Conservation (phyloP, 2,329 filamentous ascomycete species). For the Venturiaceae sp. region DNA sequence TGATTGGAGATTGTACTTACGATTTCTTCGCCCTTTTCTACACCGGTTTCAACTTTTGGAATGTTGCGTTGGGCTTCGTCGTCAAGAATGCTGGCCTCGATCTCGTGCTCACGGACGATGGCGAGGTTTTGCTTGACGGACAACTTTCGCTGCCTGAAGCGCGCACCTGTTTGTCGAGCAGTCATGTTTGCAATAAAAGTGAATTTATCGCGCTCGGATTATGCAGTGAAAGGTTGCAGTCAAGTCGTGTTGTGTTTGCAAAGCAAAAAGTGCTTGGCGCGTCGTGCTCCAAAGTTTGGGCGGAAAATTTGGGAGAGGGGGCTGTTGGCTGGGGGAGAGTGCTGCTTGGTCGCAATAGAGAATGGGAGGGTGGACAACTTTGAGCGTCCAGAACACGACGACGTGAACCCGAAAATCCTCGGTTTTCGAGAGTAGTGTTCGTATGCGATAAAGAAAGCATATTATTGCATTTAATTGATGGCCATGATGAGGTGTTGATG, state of each 20-base stretch:
- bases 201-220: background rate
- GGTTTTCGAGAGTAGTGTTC: background rate
- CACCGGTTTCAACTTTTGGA: conserved; percentile 84
- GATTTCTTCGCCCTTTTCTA: conserved; percentile 95
- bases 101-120: conserved; percentile 81
- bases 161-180: conserved; percentile 32
- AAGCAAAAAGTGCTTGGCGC: conserved; percentile 1
- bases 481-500: conserved; percentile 6
- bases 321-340: background rate
- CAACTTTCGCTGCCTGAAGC: conserved; percentile 81
- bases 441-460: background rate
- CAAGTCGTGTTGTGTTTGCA: background rate
- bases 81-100: conserved; percentile 70
- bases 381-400: background rate
- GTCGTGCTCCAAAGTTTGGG: background rate
- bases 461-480: background rate
- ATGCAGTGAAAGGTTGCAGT: background rate
- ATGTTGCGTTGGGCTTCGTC: conserved; percentile 73
- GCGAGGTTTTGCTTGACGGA: conserved; percentile 81
- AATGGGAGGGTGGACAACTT: background rate
- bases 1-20: conserved; percentile 49
- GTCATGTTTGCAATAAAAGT: background rate
- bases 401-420: background rate
- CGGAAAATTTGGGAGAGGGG: background rate
- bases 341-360: background rate